Evolutionary conservation across 176 grass and related monocot species (phyloP).

Genomic region (Otatea glauca): DNA sequence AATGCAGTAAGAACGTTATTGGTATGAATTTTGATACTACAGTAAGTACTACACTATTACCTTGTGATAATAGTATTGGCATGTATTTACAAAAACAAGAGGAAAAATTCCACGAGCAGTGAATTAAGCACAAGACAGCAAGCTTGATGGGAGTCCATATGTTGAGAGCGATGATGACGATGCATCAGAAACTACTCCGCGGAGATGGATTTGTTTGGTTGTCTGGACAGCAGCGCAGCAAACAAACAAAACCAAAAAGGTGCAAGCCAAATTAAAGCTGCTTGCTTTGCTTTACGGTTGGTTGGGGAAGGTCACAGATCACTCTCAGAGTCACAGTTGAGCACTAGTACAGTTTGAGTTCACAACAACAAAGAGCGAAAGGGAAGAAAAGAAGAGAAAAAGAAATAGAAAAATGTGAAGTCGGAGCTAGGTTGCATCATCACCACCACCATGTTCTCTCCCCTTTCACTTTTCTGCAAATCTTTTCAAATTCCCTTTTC

Average conservation of each 20-base stretch:
- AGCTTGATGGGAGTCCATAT: neutral
- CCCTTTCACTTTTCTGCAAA: slow-evolving; percentile 28
- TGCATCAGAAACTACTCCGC: neutral
- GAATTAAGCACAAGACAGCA: neutral
- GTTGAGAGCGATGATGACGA: neutral
- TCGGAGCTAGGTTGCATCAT: no score
- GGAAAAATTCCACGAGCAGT: neutral
- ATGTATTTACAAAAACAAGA: no score
- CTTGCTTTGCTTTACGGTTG: neutral
- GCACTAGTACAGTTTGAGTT: neutral
- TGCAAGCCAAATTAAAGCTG: neutral
- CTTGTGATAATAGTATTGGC: no score
- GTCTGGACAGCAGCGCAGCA: slow-evolving; percentile 1
- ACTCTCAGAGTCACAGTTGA: neutral
- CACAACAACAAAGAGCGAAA: neutral
- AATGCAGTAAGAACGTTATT: neutral
- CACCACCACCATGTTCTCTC: neutral
- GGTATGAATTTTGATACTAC: neutral
- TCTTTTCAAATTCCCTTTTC: slow-evolving; percentile 42
- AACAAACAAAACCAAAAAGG: slow-evolving; percentile 29
- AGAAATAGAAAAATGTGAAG: no score
- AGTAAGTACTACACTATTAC: neutral
- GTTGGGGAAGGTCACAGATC: neutral
- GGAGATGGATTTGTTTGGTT: neutral
- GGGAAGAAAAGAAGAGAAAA: neutral